These are phyloP conservation scores for Stentor coeruleus DNA, from an alignment of 73 alveolate species.

Conservation along the genomic window DNA sequence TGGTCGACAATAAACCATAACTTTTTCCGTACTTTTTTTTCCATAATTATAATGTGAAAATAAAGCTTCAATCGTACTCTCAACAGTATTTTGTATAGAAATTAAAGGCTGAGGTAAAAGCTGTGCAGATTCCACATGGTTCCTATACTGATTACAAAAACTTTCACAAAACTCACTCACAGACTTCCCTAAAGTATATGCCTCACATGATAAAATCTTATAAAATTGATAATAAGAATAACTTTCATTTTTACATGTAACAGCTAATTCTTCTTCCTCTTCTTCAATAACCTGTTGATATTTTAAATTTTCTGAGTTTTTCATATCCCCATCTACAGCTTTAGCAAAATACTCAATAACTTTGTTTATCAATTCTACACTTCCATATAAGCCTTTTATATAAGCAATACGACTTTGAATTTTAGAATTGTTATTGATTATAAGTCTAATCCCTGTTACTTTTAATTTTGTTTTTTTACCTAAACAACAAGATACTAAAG, in stretches of 20 bases:
- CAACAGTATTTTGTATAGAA: background rate
- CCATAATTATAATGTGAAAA: slow-evolving; percentile 26
- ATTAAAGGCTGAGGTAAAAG: slow-evolving; percentile 5
- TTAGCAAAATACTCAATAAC: background rate
- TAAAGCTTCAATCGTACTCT: background rate
- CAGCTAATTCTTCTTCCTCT: slow-evolving; percentile 23
- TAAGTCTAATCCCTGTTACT: background rate
- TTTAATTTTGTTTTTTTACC: background rate
- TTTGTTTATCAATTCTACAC: background rate
- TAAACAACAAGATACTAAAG: background rate
- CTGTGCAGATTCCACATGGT: background rate
- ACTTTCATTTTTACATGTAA: slow-evolving; percentile 26
- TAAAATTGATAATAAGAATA: slow-evolving; percentile 21
- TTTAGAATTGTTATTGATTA: background rate
- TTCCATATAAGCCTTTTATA: background rate
- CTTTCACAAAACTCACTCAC: background rate
- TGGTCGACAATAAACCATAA: slow-evolving; percentile 27
- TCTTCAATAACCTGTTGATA: slow-evolving; percentile 1
- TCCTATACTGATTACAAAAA: slow-evolving; percentile 11
- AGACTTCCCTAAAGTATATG: slow-evolving; percentile 16
- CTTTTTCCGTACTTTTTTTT: slow-evolving; percentile 15
- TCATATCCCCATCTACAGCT: background rate
- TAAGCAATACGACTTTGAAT: background rate
- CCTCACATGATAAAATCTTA: slow-evolving; percentile 15
- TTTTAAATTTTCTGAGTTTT: no score